Percentiles rank a stretch among this genome's conserved stretches.
These are phyloP conservation scores for Monosporascus ibericus DNA, from an alignment of 2,329 filamentous ascomycete genomes.

Conservation along the genomic window DNA sequence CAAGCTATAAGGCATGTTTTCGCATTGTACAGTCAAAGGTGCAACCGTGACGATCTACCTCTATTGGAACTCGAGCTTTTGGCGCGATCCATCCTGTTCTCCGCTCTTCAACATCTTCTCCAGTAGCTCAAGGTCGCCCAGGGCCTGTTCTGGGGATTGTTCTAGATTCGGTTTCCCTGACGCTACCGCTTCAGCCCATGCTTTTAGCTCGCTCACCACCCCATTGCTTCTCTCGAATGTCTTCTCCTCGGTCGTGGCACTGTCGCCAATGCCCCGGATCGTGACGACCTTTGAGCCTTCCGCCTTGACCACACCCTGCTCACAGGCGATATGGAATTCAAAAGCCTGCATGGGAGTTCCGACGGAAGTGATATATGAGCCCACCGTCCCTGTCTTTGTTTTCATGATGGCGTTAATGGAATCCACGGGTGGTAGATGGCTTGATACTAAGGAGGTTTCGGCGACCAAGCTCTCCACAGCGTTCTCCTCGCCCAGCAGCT, in stretches of 20 bases:
- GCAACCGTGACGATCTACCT: conserved; percentile 2
- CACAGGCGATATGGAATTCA: conserved; percentile 52
- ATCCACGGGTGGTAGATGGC: conserved; percentile 59
- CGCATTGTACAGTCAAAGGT: not conserved
- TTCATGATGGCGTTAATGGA: conserved; percentile 55
- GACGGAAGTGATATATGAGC: conserved; percentile 51
- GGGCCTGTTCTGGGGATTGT: conserved; percentile 51
- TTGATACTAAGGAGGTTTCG: conserved; percentile 47
- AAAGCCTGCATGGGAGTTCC: conserved; percentile 48
- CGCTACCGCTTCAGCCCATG: conserved; percentile 50
- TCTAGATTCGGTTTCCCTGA: conserved; percentile 41
- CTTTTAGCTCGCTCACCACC: conserved; percentile 54
- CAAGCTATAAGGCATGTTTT: conserved; percentile 17
- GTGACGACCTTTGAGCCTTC: conserved; percentile 39
- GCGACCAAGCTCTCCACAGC: conserved; percentile 44
- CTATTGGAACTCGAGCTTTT: conserved; percentile 34
- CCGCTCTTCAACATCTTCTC: conserved; percentile 45
- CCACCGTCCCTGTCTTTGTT: conserved; percentile 47
- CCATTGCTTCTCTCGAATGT: conserved; percentile 45
- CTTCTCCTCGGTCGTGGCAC: conserved; percentile 34
- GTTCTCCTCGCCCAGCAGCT: conserved; percentile 46
- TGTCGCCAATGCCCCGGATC: conserved; percentile 26
- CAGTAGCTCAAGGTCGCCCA: conserved; percentile 55
- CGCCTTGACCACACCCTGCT: conserved; percentile 47
- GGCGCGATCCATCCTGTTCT: conserved; percentile 33